Percentiles rank a stretch among this genome's conserved stretches.
phyloP scores from a whole-genome alignment of 805 yeast genomes.

The Saccharomyces kudriavzevii region DNA sequence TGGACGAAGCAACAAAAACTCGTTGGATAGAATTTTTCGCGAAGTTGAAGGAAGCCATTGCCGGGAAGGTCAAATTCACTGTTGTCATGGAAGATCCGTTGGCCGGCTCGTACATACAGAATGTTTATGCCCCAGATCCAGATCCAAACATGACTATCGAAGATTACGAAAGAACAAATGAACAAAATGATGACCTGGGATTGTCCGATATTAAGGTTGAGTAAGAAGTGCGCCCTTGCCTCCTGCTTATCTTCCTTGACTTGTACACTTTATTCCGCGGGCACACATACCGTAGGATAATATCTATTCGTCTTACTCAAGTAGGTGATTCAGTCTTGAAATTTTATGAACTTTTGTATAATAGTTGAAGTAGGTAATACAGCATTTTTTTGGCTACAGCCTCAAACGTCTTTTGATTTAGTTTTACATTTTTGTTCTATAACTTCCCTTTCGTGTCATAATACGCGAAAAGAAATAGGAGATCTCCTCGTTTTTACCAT shows the following conservation, averaged over 20 bases:
- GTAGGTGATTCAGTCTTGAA: neutral
- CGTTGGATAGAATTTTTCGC: constrained; percentile 80
- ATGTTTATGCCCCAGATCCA: constrained; percentile 96
- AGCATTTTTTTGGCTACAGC: neutral
- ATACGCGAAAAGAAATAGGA: neutral
- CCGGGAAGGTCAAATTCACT: constrained; percentile 77
- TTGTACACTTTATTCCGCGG: neutral
- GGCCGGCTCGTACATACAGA: constrained; percentile 91
- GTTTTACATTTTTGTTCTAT: neutral
- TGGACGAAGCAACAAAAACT: constrained; percentile 68
- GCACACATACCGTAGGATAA: neutral
- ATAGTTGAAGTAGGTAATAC: neutral
- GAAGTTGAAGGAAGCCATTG: constrained; percentile 65
- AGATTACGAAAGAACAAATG: constrained; percentile 80
- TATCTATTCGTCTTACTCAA: neutral
- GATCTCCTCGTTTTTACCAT: neutral
- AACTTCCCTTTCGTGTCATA: neutral
- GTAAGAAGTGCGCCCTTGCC: neutral
- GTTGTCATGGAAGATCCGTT: constrained; percentile 88
- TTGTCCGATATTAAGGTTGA: constrained; percentile 41
- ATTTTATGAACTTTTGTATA: neutral
- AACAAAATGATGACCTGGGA: constrained; percentile 90
- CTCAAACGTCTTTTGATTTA: neutral
- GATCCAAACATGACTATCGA: constrained; percentile 94
- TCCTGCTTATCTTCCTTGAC: neutral